A percentile compares a stretch with the other conserved stretches of the same genome.
These are phyloP conservation scores for Platismatia glauca DNA, from an alignment of 495 filamentous ascomycete genomes.

Conservation along the genomic window DNA sequence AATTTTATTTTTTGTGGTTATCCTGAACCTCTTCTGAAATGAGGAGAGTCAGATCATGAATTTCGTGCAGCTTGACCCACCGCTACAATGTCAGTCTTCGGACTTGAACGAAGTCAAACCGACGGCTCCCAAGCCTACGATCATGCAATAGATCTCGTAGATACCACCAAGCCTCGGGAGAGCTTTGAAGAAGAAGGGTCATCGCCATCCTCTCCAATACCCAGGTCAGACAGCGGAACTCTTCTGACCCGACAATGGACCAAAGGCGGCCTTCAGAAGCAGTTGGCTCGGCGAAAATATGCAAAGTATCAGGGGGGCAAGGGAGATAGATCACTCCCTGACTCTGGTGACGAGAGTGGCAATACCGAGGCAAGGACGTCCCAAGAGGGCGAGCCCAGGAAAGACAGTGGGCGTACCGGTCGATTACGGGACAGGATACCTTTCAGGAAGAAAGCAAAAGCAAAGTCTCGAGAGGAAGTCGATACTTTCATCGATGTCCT, in stretches of 20 bases:
- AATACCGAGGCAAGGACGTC: conserved; percentile 20
- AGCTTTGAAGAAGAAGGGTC: not conserved
- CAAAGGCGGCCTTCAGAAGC: conserved; percentile 36
- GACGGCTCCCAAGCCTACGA: conserved; percentile 20
- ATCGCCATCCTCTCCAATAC: conserved; percentile 6
- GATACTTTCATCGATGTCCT: conserved; percentile 67
- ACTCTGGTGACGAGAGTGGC: conserved; percentile 24
- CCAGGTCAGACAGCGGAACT: conserved; percentile 14
- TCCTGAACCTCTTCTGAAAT: not conserved
- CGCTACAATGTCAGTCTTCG: conserved; percentile 21
- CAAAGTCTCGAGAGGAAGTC: conserved; percentile 30
- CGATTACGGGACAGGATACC: conserved; percentile 18
- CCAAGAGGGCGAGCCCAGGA: conserved; percentile 10
- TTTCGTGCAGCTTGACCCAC: not conserved
- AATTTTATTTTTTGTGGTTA: not conserved
- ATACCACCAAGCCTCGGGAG: conserved; percentile 23
- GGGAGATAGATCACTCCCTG: conserved; percentile 22
- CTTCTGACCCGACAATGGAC: conserved; percentile 26
- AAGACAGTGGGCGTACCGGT: conserved; percentile 18
- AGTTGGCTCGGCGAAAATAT: conserved; percentile 49
- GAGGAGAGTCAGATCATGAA: conserved; percentile 11
- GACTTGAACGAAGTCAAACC: conserved; percentile 19
- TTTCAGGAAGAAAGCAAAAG: conserved; percentile 24
- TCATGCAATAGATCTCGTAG: conserved; percentile 25
- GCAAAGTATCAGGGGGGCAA: conserved; percentile 52